phyloP scores from a whole-genome alignment of 805 yeast genomes.

The Candida corydali region DNA sequence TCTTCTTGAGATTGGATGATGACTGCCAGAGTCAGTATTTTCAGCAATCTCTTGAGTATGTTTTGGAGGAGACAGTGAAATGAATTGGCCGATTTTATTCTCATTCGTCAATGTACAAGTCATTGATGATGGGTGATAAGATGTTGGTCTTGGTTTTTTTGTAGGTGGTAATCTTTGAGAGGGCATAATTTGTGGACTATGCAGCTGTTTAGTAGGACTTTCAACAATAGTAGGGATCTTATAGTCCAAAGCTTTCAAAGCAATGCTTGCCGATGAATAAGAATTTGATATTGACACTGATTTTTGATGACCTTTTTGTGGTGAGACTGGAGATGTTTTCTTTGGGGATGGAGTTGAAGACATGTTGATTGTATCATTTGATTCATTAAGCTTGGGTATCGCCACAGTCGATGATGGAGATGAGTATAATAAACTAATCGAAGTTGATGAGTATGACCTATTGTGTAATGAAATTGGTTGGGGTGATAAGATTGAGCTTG shows the following conservation, averaged over 20 bases:
- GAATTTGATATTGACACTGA: conserved; percentile 30
- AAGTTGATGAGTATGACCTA: conserved; percentile 32
- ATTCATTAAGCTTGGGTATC: conserved; percentile 21
- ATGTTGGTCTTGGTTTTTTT: conserved; percentile 76
- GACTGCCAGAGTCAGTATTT: conserved; percentile 10
- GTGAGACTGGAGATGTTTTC: conserved; percentile 18
- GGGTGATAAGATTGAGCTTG: conserved; percentile 30
- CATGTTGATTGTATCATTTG: conserved; percentile 4
- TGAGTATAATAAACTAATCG: conserved; percentile 37
- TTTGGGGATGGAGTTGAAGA: conserved; percentile 10
- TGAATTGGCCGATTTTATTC: conserved; percentile 29
- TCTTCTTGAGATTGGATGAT: conserved; percentile 20
- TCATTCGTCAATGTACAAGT: conserved; percentile 24
- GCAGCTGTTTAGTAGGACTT: conserved; percentile 26
- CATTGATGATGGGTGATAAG: conserved; percentile 69
- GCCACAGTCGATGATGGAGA: conserved; percentile 64
- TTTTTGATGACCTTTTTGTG: conserved; percentile 24
- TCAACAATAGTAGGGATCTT: conserved; percentile 52
- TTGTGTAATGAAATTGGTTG: conserved; percentile 16
- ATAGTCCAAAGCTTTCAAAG: conserved; percentile 69
- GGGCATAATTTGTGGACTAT: conserved; percentile 12
- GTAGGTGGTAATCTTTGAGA: conserved; percentile 39
- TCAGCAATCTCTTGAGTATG: conserved; percentile 14
- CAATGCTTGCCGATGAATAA: conserved; percentile 58
- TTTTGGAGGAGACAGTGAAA: conserved; percentile 38